Conservation (phyloP, 2,329 filamentous ascomycete species). For the Colletotrichum tropicicola region DNA sequence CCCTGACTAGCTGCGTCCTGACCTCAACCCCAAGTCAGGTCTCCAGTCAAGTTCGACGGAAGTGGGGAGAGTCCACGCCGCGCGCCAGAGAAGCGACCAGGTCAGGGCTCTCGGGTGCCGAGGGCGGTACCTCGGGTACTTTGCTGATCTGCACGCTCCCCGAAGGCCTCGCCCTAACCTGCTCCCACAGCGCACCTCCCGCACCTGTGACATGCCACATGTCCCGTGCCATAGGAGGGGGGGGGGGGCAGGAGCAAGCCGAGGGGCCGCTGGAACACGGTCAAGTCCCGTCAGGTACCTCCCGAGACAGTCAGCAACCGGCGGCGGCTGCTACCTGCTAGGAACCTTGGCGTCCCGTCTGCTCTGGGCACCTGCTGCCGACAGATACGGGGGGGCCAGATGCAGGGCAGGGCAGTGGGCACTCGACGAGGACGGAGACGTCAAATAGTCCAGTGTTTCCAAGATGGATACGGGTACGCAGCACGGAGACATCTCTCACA, state of each 20-base stretch:
- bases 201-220: not conserved
- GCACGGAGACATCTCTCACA: not conserved
- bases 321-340: constrained; percentile 19
- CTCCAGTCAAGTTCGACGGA: constrained; percentile 19
- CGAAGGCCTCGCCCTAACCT: not conserved
- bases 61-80: constrained; percentile 27
- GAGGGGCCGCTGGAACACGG: not conserved
- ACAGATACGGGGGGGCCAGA: constrained; percentile 7
- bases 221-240: not conserved
- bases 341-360: constrained; percentile 8
- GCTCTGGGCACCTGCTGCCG: constrained; percentile 1
- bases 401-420: not conserved
- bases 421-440: not conserved
- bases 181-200: not conserved
- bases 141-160: constrained; percentile 17
- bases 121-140: constrained; percentile 21
- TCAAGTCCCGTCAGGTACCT: constrained; percentile 1
- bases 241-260: constrained; percentile 6
- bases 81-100: constrained; percentile 24
- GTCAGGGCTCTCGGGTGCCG: constrained; percentile 28
- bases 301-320: not conserved
- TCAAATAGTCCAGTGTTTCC: not conserved
- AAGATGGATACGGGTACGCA: not conserved
- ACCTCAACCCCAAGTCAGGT: constrained; percentile 20
- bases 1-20: constrained; percentile 13